Base-by-base conservation (phyloP, 2,329 filamentous ascomycete genomes). In the Phyllosticta citriasiana region DNA sequence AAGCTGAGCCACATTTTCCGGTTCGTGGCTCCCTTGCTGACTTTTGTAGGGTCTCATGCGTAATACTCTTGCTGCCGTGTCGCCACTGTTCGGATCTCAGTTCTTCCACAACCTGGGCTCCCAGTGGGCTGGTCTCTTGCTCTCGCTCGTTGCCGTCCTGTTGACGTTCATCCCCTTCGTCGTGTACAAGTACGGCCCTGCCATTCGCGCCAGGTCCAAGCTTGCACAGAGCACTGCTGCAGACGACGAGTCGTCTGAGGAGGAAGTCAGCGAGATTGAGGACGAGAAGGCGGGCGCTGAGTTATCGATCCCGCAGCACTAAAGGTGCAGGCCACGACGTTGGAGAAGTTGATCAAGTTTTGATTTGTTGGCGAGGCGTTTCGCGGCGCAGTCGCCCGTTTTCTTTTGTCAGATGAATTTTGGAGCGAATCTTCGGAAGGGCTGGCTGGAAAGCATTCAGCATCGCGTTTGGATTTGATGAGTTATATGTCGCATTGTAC, bases 81-180 rank as follows among this genome's bases (percentile, higher is more conserved):
- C 79, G 25, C 80, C 80, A 0, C 67, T 82, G 12, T 82, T 82
- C 63, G 79, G 79, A 12, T 76, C 72, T 33, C 77, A 80, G 55
- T 81, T 82, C 69, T 82, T 82, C 69, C 75, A 79, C 65, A 81
- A 81, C 59, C 71, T 82, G 14, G 79, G 79, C 3, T 80, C 78
- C 63, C 79, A 81, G 66, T 82, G 78, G 59, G 79, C 80, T 1
- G 80, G 80, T 9, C 66, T 82, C 19, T 72, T 82, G 19, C 65
- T 82, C 59, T 74, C 79, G 0, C 63, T 81, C 8, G 70, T 81
- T 16, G 79, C 76, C 1, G 78, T 77, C 0, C 60, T 76, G 22
- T 59, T 76, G 60, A 75, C 71, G 60, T 63, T 75, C 64, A 75
- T 76, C 52, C 77, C 77, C 1, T 79, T 77, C 64, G 73, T 77